phyloP scores from a whole-genome alignment of 345 rosid genomes.

The Lenwebbia sp. region DNA sequence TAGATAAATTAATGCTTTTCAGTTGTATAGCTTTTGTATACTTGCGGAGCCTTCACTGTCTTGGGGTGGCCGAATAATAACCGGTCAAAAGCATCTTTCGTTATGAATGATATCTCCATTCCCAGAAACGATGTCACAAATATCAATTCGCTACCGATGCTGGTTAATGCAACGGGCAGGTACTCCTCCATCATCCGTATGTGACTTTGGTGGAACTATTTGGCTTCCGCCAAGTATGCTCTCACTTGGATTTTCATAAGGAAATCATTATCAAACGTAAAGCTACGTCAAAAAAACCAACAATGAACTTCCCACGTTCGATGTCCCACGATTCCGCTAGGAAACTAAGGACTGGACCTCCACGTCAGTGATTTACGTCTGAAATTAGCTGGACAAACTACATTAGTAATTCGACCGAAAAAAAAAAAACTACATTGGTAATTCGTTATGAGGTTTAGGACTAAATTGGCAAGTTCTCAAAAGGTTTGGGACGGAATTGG shows the following conservation, averaged over 20 bases:
- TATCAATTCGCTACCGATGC: not conserved
- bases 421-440: no score
- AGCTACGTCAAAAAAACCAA: no score
- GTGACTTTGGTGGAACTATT: constrained; percentile 4
- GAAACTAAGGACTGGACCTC: no score
- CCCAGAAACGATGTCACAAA: not conserved
- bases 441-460: no score
- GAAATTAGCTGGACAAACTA: no score
- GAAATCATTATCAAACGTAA: no score
- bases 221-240: constrained; percentile 12
- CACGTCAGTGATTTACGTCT: no score
- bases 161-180: not conserved
- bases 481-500: no score
- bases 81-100: constrained; percentile 6
- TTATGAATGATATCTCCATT: not conserved
- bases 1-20: not conserved
- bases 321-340: no score
- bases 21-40: not conserved
- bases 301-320: no score
- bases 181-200: constrained; percentile 19
- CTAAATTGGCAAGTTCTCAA: no score
- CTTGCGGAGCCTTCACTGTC: not conserved
- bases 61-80: not conserved
- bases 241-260: constrained; percentile 6
- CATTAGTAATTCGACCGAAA: no score